Base-by-base conservation (phyloP, 1,284 basidiomycete species). In the Wolfiporia cocos region DNA sequence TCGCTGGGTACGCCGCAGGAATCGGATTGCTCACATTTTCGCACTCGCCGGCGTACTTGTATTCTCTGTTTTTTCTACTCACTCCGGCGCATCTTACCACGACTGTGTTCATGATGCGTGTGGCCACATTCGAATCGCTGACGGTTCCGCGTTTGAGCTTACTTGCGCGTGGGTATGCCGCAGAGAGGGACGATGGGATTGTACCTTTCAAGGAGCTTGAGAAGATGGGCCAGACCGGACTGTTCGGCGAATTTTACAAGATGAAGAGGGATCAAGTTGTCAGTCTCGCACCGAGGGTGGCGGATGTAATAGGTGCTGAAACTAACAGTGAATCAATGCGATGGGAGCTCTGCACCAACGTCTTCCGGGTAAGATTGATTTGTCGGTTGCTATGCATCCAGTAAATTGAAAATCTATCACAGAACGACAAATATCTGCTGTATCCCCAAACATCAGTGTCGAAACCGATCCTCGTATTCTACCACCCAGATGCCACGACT, bases 231-330 rank as follows among this genome's bases (percentile, higher is more conserved):
- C 40, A 30, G 24, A 60, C 54, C 9, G 59, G 59, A 3, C 18
- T 55, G n/a, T 62, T 57, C 45, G 59, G 59, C 30, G 59, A 62
- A 48, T 62, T 57, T 46, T 62, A 55, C 46, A 56, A 51, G 51
- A 44, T 22, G 15, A 57, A 53, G 42, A 15, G 32, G 28, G 54
- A 58, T 35, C 44, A 43, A 18, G 55, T 50, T 43, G 43, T 60
- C 20, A 41, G 33, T 12, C 49, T 60, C 15, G 55, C 54, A 0
- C 59, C 59, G 11, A 39, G 50, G 12, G 47, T 60, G 29, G 49
- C 50, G n/a, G 57, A 58, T n/a, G 50, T 56, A 17, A 26, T 62
- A 18, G 34, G 29, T 1, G 11, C 42, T 2, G 44, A 48, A 24
- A 41, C 44, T n/a, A 48, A 50, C 15, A 33, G 29, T 6, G 54